A percentile compares a stretch with the other conserved stretches of the same genome.
phyloP scores from a whole-genome alignment of 495 filamentous ascomycete species.

The Neurospora cerealis region DNA sequence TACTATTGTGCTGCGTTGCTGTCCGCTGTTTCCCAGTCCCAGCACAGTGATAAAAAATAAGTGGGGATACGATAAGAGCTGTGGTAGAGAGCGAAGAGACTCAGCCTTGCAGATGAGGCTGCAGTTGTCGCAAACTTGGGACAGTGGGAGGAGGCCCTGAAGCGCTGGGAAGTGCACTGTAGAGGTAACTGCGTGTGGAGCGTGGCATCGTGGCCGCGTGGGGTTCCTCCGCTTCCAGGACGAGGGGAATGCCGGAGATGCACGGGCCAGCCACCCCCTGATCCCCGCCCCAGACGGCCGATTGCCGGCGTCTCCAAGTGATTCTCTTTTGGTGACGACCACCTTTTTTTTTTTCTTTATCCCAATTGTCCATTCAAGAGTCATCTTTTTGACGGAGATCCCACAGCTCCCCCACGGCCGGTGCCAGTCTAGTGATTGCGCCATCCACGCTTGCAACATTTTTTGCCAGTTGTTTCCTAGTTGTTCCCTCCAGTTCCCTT shows the following conservation, averaged over 20 bases:
- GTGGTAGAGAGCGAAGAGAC: neutral
- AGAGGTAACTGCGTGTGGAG: neutral
- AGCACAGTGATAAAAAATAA: neutral
- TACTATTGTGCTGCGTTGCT: neutral
- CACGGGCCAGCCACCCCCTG: neutral
- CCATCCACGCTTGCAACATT: constrained; percentile 22
- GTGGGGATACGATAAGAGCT: neutral
- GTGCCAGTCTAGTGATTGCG: constrained; percentile 15
- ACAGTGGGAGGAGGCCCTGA: neutral
- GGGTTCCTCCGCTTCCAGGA: neutral
- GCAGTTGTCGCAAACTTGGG: neutral
- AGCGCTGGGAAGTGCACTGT: neutral
- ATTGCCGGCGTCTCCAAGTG: constrained; percentile 15
- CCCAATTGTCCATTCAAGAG: neutral
- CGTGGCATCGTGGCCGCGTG: neutral
- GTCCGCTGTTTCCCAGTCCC: neutral
- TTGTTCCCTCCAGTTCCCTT: neutral
- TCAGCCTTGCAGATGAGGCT: neutral
- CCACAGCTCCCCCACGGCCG: neutral
- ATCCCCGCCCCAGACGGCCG: constrained; percentile 9
- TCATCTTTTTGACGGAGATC: neutral
- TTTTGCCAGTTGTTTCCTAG: neutral
- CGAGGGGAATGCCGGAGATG: neutral
- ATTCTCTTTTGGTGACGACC: neutral
- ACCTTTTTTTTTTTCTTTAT: neutral